phyloP scores from a whole-genome alignment of 176 grass and related monocot species.

The Phragmites australis region DNA sequence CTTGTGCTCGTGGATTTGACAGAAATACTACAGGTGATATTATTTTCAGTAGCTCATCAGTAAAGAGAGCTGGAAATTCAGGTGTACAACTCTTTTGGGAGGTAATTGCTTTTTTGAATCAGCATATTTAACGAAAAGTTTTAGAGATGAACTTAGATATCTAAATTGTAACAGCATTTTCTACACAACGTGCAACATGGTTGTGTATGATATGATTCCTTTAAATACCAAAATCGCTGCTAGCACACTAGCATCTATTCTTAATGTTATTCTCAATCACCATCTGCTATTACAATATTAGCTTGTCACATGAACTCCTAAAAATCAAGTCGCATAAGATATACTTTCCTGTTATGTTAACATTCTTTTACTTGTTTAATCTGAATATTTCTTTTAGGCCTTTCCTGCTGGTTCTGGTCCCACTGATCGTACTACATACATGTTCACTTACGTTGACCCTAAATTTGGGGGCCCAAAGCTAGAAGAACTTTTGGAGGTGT shows the following conservation, averaged over 20 bases:
- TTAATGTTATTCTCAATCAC: background rate
- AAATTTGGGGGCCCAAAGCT: conserved; percentile 65
- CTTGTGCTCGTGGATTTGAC: conserved; percentile 80
- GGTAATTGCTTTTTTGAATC: conserved; percentile 46
- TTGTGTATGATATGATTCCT: background rate
- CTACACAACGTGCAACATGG: background rate
- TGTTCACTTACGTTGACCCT: conserved; percentile 96
- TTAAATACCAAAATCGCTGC: background rate
- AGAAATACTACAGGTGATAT: conserved; percentile 77
- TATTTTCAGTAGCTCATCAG: conserved; percentile 82
- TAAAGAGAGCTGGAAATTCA: conserved; percentile 57
- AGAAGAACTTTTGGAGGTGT: conserved; percentile 88
- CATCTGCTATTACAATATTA: conserved; percentile 6
- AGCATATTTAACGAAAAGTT: conserved; percentile 14
- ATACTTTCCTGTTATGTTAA: background rate
- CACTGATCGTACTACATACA: conserved; percentile 83
- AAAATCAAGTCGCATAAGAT: background rate
- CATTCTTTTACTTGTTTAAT: conserved; percentile 17
- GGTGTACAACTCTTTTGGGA: conserved; percentile 91
- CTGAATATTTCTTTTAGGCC: conserved; percentile 51
- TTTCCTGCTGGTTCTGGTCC: conserved; percentile 93
- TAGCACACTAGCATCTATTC: background rate
- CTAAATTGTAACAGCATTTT: background rate
- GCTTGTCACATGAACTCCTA: background rate
- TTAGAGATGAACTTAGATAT: conserved; percentile 15